A percentile compares a stretch with the other conserved stretches of the same genome.
Evolutionary conservation across 805 yeast genomes (phyloP).

Genomic region (Ogataea siamensis): DNA sequence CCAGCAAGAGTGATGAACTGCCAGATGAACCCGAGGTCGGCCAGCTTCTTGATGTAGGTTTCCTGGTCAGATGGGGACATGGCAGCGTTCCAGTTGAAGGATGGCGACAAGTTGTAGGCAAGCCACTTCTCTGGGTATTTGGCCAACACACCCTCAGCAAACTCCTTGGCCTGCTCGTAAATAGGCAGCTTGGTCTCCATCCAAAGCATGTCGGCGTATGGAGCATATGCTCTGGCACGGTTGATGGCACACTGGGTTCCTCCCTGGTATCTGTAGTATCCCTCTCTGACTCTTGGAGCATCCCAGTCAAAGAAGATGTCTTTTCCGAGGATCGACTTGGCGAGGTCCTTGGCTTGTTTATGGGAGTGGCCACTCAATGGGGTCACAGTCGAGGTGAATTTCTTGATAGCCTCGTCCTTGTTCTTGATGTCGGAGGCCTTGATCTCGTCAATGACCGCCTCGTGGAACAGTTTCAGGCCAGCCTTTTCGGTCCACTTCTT

Average conservation of each 20-base stretch:
- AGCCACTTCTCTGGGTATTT: slow-evolving; percentile 89
- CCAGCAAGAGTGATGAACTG: slow-evolving; percentile 98
- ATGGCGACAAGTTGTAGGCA: slow-evolving; percentile 94
- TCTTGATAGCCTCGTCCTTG: slow-evolving; percentile 58
- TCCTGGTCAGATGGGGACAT: slow-evolving; percentile 85
- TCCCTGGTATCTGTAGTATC: slow-evolving; percentile 93
- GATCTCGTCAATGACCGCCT: slow-evolving; percentile 86
- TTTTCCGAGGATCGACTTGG: slow-evolving; percentile 71
- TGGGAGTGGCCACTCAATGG: slow-evolving; percentile 76
- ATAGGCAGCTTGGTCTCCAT: slow-evolving; percentile 98
- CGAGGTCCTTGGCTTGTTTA: slow-evolving; percentile 75
- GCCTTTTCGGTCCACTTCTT: slow-evolving; percentile 80
- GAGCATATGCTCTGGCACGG: slow-evolving; percentile 94
- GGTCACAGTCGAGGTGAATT: slow-evolving; percentile 66
- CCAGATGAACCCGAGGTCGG: slow-evolving; percentile 91
- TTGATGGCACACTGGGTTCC: slow-evolving; percentile 97
- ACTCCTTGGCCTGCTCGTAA: slow-evolving; percentile 88
- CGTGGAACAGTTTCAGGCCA: slow-evolving; percentile 82
- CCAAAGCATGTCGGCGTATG: slow-evolving; percentile 95
- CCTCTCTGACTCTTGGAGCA: slow-evolving; percentile 91
- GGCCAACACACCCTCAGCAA: slow-evolving; percentile 85
- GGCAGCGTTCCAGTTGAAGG: slow-evolving; percentile 97
- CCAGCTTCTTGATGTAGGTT: slow-evolving; percentile 84
- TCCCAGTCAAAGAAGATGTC: slow-evolving; percentile 95
- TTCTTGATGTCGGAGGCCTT: slow-evolving; percentile 53